A percentile compares a stretch with the other conserved stretches of the same genome.
phyloP scores from a whole-genome alignment of 306 rosid genomes.

The Inga oerstediana region DNA sequence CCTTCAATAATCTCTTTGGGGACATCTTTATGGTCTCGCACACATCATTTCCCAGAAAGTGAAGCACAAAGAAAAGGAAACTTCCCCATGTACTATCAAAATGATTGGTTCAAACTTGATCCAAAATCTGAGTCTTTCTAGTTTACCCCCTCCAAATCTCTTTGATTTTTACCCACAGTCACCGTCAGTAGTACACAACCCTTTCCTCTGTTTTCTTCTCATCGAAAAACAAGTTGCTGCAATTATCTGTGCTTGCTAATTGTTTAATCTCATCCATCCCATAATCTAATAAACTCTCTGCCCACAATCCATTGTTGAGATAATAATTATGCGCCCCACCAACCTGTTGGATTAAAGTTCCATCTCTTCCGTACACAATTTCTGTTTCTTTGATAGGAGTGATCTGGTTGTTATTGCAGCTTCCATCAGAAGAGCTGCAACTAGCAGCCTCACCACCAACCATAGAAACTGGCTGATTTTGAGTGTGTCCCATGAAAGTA shows the following conservation, averaged over 20 bases:
- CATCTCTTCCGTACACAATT: conserved; percentile 22
- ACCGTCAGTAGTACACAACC: conserved; percentile 58
- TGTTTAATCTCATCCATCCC: conserved; percentile 75
- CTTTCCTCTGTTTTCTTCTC: conserved; percentile 62
- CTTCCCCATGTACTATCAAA: not conserved
- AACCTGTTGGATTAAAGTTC: conserved; percentile 9
- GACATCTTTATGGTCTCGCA: not conserved
- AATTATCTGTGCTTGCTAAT: conserved; percentile 49
- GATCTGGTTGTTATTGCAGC: conserved; percentile 37
- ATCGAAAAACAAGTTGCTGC: conserved; percentile 64
- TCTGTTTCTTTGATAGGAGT: conserved; percentile 25
- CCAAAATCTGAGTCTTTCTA: conserved; percentile 23
- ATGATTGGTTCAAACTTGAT: conserved; percentile 16
- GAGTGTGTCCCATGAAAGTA: conserved; percentile 29
- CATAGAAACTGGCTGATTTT: conserved; percentile 21
- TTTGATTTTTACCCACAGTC: conserved; percentile 36
- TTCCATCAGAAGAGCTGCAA: conserved; percentile 61
- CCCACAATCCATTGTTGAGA: conserved; percentile 46
- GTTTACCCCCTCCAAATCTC: conserved; percentile 11
- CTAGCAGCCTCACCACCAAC: conserved; percentile 51
- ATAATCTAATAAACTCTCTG: conserved; percentile 57
- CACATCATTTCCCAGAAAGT: conserved; percentile 1
- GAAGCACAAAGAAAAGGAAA: not conserved
- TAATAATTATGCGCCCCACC: conserved; percentile 23
- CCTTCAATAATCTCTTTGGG: not conserved